Evolutionary conservation across 1,139 yeast genomes (phyloP).

Genomic region (Yamadazyma trypodendri): DNA sequence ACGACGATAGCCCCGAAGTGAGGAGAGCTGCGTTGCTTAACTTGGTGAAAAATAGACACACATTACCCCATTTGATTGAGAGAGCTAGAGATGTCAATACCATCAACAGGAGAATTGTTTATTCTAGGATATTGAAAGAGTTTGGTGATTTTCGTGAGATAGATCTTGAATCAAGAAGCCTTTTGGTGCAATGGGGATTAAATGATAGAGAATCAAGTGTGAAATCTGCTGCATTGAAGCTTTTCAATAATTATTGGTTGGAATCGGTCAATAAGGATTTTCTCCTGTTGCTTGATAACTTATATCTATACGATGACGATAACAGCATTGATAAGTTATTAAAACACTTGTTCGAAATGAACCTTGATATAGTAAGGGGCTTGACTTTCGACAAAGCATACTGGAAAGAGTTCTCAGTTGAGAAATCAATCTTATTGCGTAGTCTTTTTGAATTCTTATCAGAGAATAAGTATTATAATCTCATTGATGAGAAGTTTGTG

Average conservation of each 20-base stretch:
- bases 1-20: constrained; percentile 87
- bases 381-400: constrained; percentile 57
- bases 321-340: constrained; percentile 65
- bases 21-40: constrained; percentile 81
- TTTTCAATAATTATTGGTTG: constrained; percentile 76
- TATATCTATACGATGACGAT: constrained; percentile 63
- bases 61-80: constrained; percentile 65
- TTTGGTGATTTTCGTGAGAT: constrained; percentile 67
- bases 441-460: constrained; percentile 66
- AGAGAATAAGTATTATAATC: constrained; percentile 49
- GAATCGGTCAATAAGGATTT: constrained; percentile 67
- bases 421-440: constrained; percentile 70
- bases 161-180: constrained; percentile 57
- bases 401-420: constrained; percentile 74
- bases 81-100: constrained; percentile 81
- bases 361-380: constrained; percentile 60
- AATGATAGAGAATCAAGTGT: constrained; percentile 82
- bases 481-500: constrained; percentile 73
- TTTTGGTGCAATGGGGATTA: constrained; percentile 77
- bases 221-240: constrained; percentile 64
- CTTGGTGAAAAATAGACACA: constrained; percentile 52
- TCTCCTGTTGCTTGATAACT: constrained; percentile 63
- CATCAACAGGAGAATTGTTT: constrained; percentile 70
- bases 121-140: constrained; percentile 64
- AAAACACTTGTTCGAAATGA: constrained; percentile 55